Base-by-base conservation (phyloP, 139 green algal genomes). In the Volvox reticuliferus region DNA sequence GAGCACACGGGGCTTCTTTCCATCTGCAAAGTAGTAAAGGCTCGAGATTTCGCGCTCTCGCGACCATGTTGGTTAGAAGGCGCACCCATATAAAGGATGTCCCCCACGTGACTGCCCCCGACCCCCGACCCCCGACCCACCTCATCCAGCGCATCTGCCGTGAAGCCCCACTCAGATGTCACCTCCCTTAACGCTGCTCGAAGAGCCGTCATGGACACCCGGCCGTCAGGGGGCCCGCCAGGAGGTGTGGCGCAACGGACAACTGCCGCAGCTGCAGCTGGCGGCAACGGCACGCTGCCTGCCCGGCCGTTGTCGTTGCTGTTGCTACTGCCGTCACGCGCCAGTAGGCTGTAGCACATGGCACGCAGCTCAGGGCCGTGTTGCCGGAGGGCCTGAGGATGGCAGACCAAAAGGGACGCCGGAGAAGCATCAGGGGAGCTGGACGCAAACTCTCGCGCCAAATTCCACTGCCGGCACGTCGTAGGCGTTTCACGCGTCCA, bases 301-400 rank as follows among this genome's bases (percentile, higher is more conserved):
- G 82, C 19, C 79, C 36, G 33, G n/a, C 65, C 12, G 65, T 16
- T 24, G 65, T 12, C 16, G 65, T 16, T 73, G 12, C 65, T 73
- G 65, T 30, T 55, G 68, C 5, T 9, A 55, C 30, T 61, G n/a
- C 50, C 73, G 20, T 76, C 61, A 5, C 61, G 73, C 0, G 75
- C 62, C 33, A 82, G 68, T 35, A 91, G 61, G 62, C 76, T 79
- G 87, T 80, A 91, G 62, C 63, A 85, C 87, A 91, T 33, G n/a
- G 87, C 87, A 18, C 87, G 61, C 61, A 91, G 87, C 87, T 91
- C 87, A 28, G 75, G 87, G 62, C 87, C 76, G 87, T 91, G 87
- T 77, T 86, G 76, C 14, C 87, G 87, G 22, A 91, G 87, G 20
- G 87, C 73, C 86, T 90, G 86, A 1, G 50, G 0, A 19, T 14